These are phyloP conservation scores for Nyctanthes arbortristis DNA, from an alignment of 257 asterid genomes.

Conservation along the genomic window DNA sequence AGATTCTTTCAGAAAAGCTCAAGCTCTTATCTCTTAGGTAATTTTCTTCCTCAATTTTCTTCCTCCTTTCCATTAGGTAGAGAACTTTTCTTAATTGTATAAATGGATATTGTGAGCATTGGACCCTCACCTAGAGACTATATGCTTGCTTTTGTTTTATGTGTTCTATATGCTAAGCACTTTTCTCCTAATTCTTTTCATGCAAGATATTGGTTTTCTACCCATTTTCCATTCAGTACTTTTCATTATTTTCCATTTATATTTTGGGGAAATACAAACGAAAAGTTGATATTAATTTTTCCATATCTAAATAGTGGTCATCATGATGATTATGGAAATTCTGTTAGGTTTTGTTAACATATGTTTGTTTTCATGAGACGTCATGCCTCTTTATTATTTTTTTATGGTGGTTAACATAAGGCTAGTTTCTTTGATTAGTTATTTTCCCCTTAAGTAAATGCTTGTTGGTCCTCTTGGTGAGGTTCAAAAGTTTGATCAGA, in stretches of 20 bases:
- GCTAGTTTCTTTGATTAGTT: background rate
- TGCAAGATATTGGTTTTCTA: background rate
- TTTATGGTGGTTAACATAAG: background rate
- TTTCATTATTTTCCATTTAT: too few species aligned
- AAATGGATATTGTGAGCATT: background rate
- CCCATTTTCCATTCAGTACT: too few species aligned
- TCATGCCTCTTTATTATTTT: background rate
- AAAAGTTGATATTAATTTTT: background rate
- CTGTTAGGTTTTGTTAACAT: background rate
- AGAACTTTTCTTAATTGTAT: background rate
- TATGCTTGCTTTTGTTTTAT: slow-evolving; percentile 2
- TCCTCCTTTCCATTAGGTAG: slow-evolving; percentile 19
- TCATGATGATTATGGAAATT: background rate
- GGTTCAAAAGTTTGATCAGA: background rate
- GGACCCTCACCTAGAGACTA: background rate
- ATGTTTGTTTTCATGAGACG: background rate
- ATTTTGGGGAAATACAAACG: too few species aligned
- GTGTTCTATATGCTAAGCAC: background rate
- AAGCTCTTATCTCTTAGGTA: slow-evolving; percentile 73
- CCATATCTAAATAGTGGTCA: background rate
- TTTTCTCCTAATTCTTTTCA: background rate
- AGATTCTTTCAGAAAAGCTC: slow-evolving; percentile 73
- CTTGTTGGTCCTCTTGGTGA: background rate
- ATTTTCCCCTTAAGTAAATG: background rate
- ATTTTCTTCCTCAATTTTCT: too few species aligned